Evolutionary conservation across 139 green algal species (phyloP), one percentile per base, ranked within the genome.

Genomic region (Diplosphaera chodatii): DNA sequence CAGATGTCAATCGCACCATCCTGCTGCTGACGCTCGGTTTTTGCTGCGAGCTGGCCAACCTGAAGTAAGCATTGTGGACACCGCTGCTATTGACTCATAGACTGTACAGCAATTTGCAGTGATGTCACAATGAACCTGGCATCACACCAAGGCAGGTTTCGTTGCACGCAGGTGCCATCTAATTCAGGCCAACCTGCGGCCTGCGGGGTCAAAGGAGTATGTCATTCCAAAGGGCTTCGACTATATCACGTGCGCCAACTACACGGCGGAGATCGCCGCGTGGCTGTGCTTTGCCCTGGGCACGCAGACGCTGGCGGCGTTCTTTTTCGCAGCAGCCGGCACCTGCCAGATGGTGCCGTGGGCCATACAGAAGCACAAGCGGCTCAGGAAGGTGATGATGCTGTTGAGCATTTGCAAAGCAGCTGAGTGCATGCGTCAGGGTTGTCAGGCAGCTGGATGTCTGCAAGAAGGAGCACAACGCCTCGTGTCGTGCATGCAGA

Each of bases 211-310:
- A n/a, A 89, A 84, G 70, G 87, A 77, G 48, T 98, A 98, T 85
- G 85, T 85, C 63, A 94, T 97, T 71, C 94, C 94, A 1, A 67
- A 73, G 4, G 92, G 92, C 32, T 94, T 99, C 76, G 81, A 98
- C 69, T 91, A 85, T 78, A 90, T 99, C 66, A 98, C 94, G 30
- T 99, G 95, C 83, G 87, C 95, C 72, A 99, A 99, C 85, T 99
- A 99, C 84, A 96, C 86, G 1, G 74, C 77, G 22, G 90, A 95
- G 77, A 95, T 97, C 62, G 87, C 78, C 66, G 92, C 86, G 34
- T 99, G 95, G 95, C 55, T 97, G 29, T 71, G 88, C 16, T 99
- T 97, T 82, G 91, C 82, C 41, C 41, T 94, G 0, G 90, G 90
- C 68, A 92, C 89, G 23, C 90, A 96, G 72, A 91, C 86, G 0